phyloP scores from a whole-genome alignment of 1,284 basidiomycete genomes.

The Apiotrichum laibachii region DNA sequence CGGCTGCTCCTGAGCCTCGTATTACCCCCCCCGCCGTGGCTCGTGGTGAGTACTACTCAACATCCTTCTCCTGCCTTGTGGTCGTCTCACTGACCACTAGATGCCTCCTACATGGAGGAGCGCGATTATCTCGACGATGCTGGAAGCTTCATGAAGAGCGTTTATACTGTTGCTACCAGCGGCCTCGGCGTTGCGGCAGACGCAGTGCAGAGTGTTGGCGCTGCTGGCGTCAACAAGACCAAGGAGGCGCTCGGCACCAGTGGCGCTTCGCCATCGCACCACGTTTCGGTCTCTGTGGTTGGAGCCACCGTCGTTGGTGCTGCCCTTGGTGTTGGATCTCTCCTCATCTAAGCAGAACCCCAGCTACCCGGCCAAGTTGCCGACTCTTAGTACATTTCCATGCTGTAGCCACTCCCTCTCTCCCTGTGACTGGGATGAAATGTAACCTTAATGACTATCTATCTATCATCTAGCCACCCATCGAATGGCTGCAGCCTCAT shows the following conservation, averaged over 20 bases:
- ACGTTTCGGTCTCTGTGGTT: constrained; percentile 10
- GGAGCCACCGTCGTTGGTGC: constrained; percentile 7
- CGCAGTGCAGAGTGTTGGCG: constrained; percentile 7
- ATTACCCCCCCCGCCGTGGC: constrained; percentile 12
- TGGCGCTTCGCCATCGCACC: not conserved
- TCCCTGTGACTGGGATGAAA: no score
- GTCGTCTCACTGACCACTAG: not conserved
- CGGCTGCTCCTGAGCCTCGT: constrained; percentile 13
- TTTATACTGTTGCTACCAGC: not conserved
- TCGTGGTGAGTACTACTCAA: constrained; percentile 18
- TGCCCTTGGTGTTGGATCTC: constrained; percentile 16
- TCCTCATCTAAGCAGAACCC: constrained; percentile 8
- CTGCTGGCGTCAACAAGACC: not conserved
- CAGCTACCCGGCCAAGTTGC: no score
- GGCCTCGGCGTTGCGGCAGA: not conserved
- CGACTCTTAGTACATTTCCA: no score
- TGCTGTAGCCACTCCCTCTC: no score
- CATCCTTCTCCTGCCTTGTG: not conserved
- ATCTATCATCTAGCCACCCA: no score
- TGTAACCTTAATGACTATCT: no score
- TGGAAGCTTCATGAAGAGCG: constrained; percentile 7
- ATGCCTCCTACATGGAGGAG: not conserved
- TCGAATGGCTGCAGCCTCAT: no score
- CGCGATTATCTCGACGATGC: constrained; percentile 9
- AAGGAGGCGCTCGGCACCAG: not conserved